A percentile compares a stretch with the other conserved stretches of the same genome.
These are phyloP conservation scores for Trichoderma arundinaceum DNA, from an alignment of 2,329 filamentous ascomycete genomes.

Conservation along the genomic window DNA sequence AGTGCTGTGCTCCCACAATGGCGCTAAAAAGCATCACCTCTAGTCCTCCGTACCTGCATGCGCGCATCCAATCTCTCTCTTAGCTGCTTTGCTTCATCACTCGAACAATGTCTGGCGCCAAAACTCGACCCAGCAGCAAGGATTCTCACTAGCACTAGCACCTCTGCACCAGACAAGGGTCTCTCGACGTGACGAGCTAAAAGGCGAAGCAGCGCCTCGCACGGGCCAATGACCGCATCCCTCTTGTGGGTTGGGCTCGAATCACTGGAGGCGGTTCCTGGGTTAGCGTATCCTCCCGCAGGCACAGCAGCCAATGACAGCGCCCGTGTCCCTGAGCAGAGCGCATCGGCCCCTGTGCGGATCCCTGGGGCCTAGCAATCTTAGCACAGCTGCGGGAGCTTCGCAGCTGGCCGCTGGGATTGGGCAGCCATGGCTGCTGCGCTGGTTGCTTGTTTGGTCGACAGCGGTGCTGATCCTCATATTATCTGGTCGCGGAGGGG, in stretches of 20 bases:
- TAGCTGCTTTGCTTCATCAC: neutral
- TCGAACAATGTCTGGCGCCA: too few relatives aligned
- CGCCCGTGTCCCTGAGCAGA: conserved; percentile 37
- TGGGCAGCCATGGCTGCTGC: too few relatives aligned
- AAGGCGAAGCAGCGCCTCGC: conserved; percentile 14
- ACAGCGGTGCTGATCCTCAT: conserved; percentile 27
- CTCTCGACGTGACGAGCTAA: conserved; percentile 4
- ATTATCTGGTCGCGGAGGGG: neutral
- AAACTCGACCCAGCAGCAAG: neutral
- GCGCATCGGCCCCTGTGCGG: conserved; percentile 34
- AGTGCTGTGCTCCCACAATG: too few relatives aligned
- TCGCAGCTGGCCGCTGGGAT: too few relatives aligned
- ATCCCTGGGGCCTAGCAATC: conserved; percentile 11
- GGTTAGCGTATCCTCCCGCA: conserved; percentile 36
- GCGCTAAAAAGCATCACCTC: too few relatives aligned
- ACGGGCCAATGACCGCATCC: conserved; percentile 28
- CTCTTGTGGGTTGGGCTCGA: neutral
- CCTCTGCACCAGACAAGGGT: neutral
- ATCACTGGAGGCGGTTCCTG: conserved; percentile 38
- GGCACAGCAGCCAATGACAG: conserved; percentile 35
- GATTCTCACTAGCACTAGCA: neutral
- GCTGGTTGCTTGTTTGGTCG: conserved; percentile 12
- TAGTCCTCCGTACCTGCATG: neutral
- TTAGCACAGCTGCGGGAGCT: conserved; percentile 2
- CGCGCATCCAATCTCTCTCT: neutral